A percentile compares a stretch with the other conserved stretches of the same genome.
Evolutionary conservation across 176 grass and related monocot genomes (phyloP).

Genomic region (Oryza glumipatula): DNA sequence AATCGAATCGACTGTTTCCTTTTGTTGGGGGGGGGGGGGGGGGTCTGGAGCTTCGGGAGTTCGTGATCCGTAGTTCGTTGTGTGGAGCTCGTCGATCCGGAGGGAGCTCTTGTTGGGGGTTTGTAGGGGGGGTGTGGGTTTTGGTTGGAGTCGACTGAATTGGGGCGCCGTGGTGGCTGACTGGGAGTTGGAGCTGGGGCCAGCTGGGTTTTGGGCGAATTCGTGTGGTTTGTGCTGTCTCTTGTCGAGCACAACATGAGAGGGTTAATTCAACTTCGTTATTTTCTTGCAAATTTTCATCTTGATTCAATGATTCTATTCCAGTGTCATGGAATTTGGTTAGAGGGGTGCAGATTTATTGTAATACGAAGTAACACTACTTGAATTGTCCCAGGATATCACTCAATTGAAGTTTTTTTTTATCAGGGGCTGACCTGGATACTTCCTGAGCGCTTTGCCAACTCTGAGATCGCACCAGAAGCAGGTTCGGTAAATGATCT

Average conservation of each 20-base stretch:
- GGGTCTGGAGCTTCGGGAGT: background rate
- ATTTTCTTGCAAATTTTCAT: background rate
- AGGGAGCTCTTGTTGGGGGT: background rate
- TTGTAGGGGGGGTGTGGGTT: background rate
- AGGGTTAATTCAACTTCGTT: background rate
- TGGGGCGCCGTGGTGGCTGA: background rate
- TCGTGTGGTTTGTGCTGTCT: conserved; percentile 11
- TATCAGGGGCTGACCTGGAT: conserved; percentile 83
- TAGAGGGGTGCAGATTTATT: background rate
- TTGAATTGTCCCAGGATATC: background rate
- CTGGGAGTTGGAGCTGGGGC: background rate
- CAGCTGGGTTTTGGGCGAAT: background rate
- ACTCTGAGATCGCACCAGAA: conserved; percentile 92
- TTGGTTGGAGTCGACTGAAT: background rate
- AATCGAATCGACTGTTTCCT: background rate
- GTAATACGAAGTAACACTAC: background rate
- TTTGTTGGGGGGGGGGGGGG: background rate
- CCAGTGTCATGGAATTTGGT: background rate
- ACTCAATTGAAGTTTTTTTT: conserved; percentile 27
- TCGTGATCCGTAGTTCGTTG: background rate
- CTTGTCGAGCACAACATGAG: background rate
- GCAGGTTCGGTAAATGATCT: conserved; percentile 64
- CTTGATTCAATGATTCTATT: background rate
- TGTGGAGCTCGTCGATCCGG: background rate
- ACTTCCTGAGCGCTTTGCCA: conserved; percentile 90